Evolutionary conservation across 2,329 filamentous ascomycete genomes (phyloP), one percentile per base, ranked within the genome.

Genomic region (Arthrocladium fulminans): DNA sequence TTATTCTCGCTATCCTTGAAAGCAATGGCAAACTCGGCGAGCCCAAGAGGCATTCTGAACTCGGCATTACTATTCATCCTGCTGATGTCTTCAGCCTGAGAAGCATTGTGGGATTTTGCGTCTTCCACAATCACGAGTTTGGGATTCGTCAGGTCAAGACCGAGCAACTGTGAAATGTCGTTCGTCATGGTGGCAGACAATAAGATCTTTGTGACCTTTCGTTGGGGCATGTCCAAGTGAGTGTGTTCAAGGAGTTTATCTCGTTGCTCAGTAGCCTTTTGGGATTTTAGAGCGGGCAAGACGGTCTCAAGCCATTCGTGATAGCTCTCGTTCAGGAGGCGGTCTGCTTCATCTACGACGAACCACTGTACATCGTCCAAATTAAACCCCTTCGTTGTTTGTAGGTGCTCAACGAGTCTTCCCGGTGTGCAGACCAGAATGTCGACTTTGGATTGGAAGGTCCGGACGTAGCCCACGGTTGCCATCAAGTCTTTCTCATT

Each of bases 161-260:
- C 78, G 66, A 94, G 92, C 51, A 97, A 70, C 3, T 88, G 86
- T 45, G 87, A 80, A 4, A 98, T 88, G 69, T 97, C 90, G 2
- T 86, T 81, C 0, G 92, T 97, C 46, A 98, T 83, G 1, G 92
- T 98, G n/a, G 92, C 92, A 6, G 92, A 98, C 68, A 98, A 97
- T 2, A 98, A 77, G 15, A 94, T 78, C 38, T 59, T 59, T n/a
- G 34, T 52, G 12, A 57, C 50, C 22, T 30, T 53, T 20, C 56
- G 50, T 82, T 0, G 89, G 95, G 67, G 97, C 88, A 23, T 90
- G 78, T 62, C 86, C 75, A 3, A 76, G 69, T 7, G 86, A 78
- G 1, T 86, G 80, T 0, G 92, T 89, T 1, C 96, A 75, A 6
- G 83, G 81, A 6, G 79, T 81, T 10, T 97, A 74, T 62, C 89